Conservation (phyloP, 2,329 filamentous ascomycete species). For the Leptographium galeiforme region DNA sequence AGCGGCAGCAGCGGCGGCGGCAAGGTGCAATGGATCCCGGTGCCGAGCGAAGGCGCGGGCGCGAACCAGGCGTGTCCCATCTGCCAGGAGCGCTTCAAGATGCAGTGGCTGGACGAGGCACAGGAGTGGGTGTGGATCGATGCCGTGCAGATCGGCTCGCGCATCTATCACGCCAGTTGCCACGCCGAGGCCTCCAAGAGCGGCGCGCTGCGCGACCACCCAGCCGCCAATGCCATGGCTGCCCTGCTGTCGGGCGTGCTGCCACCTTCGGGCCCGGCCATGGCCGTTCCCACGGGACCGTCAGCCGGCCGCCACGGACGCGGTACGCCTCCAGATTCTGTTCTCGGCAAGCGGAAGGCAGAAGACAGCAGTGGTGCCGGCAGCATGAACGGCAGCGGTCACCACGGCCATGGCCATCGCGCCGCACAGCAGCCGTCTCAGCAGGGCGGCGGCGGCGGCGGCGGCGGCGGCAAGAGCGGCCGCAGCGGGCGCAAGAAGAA, state of each 20-base stretch:
- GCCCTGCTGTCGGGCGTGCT: constrained; percentile 4
- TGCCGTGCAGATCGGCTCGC: constrained; percentile 60
- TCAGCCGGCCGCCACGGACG: background rate
- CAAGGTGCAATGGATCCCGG: constrained; percentile 62
- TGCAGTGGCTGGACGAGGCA: constrained; percentile 79
- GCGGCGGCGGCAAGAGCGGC: background rate
- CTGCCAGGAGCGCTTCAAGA: constrained; percentile 90
- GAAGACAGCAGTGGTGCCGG: background rate
- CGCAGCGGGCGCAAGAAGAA: constrained; percentile 10
- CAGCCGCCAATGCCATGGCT: constrained; percentile 8
- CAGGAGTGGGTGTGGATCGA: constrained; percentile 98
- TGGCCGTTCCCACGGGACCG: background rate
- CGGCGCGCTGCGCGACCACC: constrained; percentile 23
- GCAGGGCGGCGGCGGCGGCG: background rate
- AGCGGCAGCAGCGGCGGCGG: constrained; percentile 8
- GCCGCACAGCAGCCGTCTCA: background rate
- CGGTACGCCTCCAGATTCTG: constrained; percentile 6
- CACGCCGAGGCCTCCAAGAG: constrained; percentile 69
- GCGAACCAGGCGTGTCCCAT: constrained; percentile 78
- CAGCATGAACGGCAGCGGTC: background rate
- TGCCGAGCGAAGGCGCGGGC: constrained; percentile 63
- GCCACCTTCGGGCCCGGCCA: background rate
- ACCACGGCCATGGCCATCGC: background rate
- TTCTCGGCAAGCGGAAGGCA: constrained; percentile 11
- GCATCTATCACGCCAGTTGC: constrained; percentile 83